Conservation (phyloP, 202 grass and related monocot species). For the Bolboschoenoplectus hybrid region DNA sequence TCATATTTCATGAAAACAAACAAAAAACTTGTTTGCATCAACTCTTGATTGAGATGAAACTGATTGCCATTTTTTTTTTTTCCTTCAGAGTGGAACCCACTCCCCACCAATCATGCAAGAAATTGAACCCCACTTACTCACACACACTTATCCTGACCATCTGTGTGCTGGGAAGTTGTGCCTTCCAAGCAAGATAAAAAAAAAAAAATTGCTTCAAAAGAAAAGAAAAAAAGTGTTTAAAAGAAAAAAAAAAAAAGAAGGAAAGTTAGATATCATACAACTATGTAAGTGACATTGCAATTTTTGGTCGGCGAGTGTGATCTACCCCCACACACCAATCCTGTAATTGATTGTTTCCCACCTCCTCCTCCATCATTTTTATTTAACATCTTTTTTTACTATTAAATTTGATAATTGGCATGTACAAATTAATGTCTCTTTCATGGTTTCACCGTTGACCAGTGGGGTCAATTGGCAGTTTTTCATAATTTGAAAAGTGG, state of each 20-base stretch:
- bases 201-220: not conserved
- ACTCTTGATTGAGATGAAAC: not conserved
- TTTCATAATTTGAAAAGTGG: too few species aligned
- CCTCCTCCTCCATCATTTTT: too few species aligned
- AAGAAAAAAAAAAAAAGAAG: not conserved
- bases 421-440: too few species aligned
- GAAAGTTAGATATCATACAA: too few species aligned
- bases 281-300: not conserved
- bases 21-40: conserved; percentile 19
- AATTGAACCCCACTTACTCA: conserved; percentile 14
- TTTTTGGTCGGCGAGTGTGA: not conserved
- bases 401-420: too few species aligned
- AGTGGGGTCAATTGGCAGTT: too few species aligned
- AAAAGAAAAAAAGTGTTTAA: not conserved
- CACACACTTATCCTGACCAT: not conserved
- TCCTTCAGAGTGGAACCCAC: not conserved
- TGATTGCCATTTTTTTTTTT: conserved; percentile 20
- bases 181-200: conserved; percentile 28
- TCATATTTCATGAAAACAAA: conserved; percentile 7
- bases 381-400: too few species aligned
- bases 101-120: conserved; percentile 26
- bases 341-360: too few species aligned
- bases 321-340: too few species aligned
- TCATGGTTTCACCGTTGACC: too few species aligned
- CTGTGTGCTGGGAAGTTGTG: conserved; percentile 22